phyloP scores from a whole-genome alignment of 305 asterid species.

The Fraxinus platypoda region DNA sequence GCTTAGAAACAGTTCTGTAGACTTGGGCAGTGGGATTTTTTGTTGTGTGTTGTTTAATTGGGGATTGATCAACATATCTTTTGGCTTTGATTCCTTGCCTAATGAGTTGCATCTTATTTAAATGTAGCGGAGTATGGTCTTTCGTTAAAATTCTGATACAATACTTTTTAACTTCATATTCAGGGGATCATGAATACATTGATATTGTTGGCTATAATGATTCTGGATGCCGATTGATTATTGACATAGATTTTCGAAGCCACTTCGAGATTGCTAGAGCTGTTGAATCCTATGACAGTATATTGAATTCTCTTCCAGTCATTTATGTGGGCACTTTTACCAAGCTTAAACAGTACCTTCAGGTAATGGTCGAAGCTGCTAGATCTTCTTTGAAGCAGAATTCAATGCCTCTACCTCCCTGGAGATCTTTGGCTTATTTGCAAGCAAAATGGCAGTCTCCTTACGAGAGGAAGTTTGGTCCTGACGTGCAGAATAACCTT shows the following conservation, averaged over 20 bases:
- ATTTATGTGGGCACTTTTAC: conserved; percentile 55
- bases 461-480: not conserved
- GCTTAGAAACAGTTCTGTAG: not conserved
- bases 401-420: conserved; percentile 53
- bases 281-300: conserved; percentile 56
- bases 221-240: conserved; percentile 41
- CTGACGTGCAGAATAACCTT: not conserved
- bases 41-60: not conserved
- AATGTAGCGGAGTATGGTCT: not conserved
- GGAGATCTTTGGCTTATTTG: conserved; percentile 8
- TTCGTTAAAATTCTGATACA: not conserved
- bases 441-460: conserved; percentile 10
- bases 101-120: not conserved
- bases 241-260: conserved; percentile 69
- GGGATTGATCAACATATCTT: not conserved
- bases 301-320: conserved; percentile 57
- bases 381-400: conserved; percentile 64
- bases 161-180: not conserved
- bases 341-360: conserved; percentile 58
- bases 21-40: not conserved
- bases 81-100: not conserved
- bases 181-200: conserved; percentile 75
- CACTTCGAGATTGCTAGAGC: conserved; percentile 84
- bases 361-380: conserved; percentile 76
- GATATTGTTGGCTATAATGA: conserved; percentile 44